Base-by-base conservation (phyloP, 208 protist genomes). In the Crithidia fasciculata region DNA sequence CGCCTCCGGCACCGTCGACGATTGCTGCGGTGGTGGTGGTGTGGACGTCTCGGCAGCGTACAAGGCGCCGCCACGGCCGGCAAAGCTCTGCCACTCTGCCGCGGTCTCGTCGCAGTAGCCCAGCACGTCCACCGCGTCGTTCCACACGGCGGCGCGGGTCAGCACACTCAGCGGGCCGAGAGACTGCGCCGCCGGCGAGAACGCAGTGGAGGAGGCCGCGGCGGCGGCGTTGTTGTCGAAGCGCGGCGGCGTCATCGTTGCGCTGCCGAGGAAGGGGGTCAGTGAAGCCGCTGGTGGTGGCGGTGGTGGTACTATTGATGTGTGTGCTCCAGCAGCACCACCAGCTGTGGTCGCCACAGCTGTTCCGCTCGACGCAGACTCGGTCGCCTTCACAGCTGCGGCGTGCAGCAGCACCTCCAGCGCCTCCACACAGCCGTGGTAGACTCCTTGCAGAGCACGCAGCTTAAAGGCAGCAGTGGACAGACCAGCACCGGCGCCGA, bases 401-500 rank as follows among this genome's bases (percentile, higher is more conserved):
- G 66, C 74, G 63, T 79, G 74, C 15, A 79, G 41, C 2, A 79
- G 74, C 49, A 79, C 61, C 39, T 73, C 74, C 54, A 79, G 67
- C 16, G 52, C 52, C 44, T 79, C 74, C 15, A 79, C 67, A 39
- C 74, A 73, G 60, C 68, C 52, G 37, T 61, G 74, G 66, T 74
- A 79, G 37, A 74, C 59, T 2, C 55, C 28, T 3, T 73, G 74
- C 54, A 69, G 12, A 13, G 18, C 39, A 43, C 67, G 74, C 37
- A 57, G 16, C 36, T 65, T 44, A 6, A 77, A 49, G 0, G 57
- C 28, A 39, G 50, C 19, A 9, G 43, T 19, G 0, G 53, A 28
- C 28, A 28, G 28, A 28, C 28, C 52, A 8, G 56, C 63, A 36
- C 7, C 28, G 49, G 55, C 72, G 4, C 0, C 15, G 41, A 28